Percentiles rank a stretch among this genome's conserved stretches.
These are phyloP conservation scores for Fraxinus nigra DNA, from an alignment of 305 asterid species.

Conservation along the genomic window DNA sequence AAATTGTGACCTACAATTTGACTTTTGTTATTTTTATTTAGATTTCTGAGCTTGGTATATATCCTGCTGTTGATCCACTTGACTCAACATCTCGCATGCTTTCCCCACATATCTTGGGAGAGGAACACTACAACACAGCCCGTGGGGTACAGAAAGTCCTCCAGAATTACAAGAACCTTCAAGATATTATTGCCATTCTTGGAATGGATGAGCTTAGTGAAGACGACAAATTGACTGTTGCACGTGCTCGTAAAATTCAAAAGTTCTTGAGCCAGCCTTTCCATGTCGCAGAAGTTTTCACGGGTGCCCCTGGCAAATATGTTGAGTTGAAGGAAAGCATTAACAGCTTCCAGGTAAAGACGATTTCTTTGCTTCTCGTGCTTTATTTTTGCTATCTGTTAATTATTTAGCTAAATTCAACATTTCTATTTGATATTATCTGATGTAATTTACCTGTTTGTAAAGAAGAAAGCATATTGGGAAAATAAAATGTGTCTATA, in stretches of 20 bases:
- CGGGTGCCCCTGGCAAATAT: conserved; percentile 46
- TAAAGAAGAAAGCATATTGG: not conserved
- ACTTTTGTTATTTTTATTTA: conserved; percentile 25
- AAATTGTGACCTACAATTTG: not conserved
- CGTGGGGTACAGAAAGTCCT: conserved; percentile 97
- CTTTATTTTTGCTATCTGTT: not conserved
- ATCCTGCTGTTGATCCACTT: conserved; percentile 95
- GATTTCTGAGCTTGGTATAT: conserved; percentile 91
- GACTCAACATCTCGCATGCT: conserved; percentile 99
- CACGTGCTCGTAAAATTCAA: conserved; percentile 35
- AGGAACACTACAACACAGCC: conserved; percentile 88
- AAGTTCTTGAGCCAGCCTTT: conserved; percentile 44
- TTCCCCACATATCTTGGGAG: conserved; percentile 94
- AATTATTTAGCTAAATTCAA: not conserved
- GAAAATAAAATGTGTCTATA: not conserved
- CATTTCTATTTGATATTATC: not conserved
- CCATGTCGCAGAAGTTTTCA: conserved; percentile 45
- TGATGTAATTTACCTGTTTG: not conserved
- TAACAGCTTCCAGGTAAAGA: conserved; percentile 34
- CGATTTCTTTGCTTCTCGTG: not conserved
- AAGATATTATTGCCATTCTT: conserved; percentile 93
- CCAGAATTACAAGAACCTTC: conserved; percentile 94
- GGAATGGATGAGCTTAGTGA: conserved; percentile 99
- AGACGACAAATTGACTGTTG: conserved; percentile 80
- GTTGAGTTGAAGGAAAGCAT: conserved; percentile 41